Evolutionary conservation across 805 yeast species (phyloP).

Genomic region (Candida golubevii): DNA sequence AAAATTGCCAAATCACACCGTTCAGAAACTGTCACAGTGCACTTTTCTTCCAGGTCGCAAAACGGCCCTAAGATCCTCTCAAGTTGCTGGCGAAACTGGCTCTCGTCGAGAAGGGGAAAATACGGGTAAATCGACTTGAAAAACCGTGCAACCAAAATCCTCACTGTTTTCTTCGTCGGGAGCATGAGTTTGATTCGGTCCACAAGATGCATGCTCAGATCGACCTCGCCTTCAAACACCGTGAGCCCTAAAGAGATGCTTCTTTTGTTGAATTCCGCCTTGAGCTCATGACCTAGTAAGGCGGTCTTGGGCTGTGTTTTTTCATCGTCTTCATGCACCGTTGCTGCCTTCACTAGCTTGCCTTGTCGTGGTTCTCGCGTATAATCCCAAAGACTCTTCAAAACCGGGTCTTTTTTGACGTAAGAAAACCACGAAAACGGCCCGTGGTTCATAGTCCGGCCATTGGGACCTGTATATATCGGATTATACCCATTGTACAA

Average conservation of each 20-base stretch:
- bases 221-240: constrained; percentile 27
- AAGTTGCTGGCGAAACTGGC: constrained; percentile 32
- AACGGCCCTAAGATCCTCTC: constrained; percentile 38
- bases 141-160: constrained; percentile 16
- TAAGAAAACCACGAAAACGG: constrained; percentile 49
- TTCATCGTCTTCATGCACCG: constrained; percentile 6
- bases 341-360: background rate
- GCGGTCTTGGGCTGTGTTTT: constrained; percentile 5
- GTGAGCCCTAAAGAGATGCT: constrained; percentile 35
- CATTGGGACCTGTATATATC: constrained; percentile 34
- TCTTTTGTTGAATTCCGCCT: constrained; percentile 23
- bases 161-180: constrained; percentile 15
- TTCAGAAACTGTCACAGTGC: constrained; percentile 28
- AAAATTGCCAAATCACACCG: constrained; percentile 45
- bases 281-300: constrained; percentile 3
- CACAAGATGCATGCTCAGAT: constrained; percentile 21
- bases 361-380: background rate
- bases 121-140: constrained; percentile 19
- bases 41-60: constrained; percentile 8
- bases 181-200: constrained; percentile 17
- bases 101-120: constrained; percentile 21
- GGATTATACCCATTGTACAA: constrained; percentile 43
- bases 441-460: constrained; percentile 45
- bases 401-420: constrained; percentile 42
- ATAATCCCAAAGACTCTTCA: constrained; percentile 10